phyloP scores from a whole-genome alignment of 306 rosid species.

The Carpinus viminea region DNA sequence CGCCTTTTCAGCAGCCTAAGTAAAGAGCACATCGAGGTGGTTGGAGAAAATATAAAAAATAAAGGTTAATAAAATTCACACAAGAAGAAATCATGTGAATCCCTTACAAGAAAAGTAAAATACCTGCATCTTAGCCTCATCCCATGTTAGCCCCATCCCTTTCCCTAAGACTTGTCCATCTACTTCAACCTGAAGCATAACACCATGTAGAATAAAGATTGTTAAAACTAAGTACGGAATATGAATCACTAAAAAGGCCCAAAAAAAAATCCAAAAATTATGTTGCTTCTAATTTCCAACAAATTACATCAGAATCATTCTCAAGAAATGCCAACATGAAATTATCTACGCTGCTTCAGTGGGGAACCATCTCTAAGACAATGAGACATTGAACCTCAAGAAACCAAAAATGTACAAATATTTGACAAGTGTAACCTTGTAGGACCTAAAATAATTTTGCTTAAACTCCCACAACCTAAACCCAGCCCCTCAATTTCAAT shows the following conservation, averaged over 20 bases:
- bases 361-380: neutral
- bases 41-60: constrained; percentile 22
- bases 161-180: constrained; percentile 79
- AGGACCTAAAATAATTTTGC: neutral
- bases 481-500: constrained; percentile 4
- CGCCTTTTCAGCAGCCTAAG: constrained; percentile 89
- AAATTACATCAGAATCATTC: neutral
- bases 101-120: constrained; percentile 5
- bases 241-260: neutral
- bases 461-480: neutral
- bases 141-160: constrained; percentile 87
- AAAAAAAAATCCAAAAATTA: neutral
- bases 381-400: constrained; percentile 15
- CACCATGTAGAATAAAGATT: neutral
- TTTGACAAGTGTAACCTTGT: neutral
- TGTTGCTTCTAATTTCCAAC: neutral
- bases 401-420: neutral
- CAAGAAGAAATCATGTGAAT: constrained; percentile 2
- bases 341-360: neutral
- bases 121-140: constrained; percentile 88
- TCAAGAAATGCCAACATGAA: neutral
- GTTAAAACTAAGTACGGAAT: neutral
- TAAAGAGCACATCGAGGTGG: constrained; percentile 21
- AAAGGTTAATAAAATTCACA: constrained; percentile 28
- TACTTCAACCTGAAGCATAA: constrained; percentile 66